Base-by-base conservation (phyloP, 257 asterid species). In the Solanum chilense region DNA sequence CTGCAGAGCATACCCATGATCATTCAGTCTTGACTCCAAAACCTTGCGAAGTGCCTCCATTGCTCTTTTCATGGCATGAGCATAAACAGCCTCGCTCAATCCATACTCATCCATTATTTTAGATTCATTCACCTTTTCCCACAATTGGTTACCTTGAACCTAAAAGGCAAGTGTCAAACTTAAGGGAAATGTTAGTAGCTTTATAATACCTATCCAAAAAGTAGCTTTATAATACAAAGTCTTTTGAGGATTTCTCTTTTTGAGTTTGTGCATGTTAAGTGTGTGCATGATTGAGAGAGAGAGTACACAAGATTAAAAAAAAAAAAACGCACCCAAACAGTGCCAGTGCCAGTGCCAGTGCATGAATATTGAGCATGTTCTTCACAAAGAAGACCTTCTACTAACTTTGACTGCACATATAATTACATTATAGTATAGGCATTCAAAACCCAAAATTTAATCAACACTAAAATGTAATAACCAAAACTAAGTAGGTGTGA, bases 331-430 rank as follows among this genome's bases (percentile, higher is more conserved):
- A 96, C 98, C 99, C 99, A 94, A 89, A 90, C 86, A 74, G 88
- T 89, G 85, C 98, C 96, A 83, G 90, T 89, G 85, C 98, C 96
- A 83, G 90, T 87, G 89, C 98, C 98, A 78, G 90, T 87, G 91
- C 98, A 96, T 91, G 90, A 88, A 84, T 88, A 89, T 81, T 93
- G 98, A 87, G 96, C 95, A 87, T 89, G 93, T 84, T 90, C 92
- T 93, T 89, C 94, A 91, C 98, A 96, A 9, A 88, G 87, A 52
- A 86, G 90, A 87, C 81, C 92, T 93, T 94, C 95, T 85, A 90
- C 92, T 91, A 93, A 89, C 86, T 94, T 92, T 29, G 95, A 92
- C 99, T 96, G 97, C 95, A 95, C 25, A 27, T 87, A 89, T 88
- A 89, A 87, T 83, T 85, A 74, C 42, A 78, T 70, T 58, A 74